phyloP scores from a whole-genome alignment of 208 protist species.

The Leishmania turanica region DNA sequence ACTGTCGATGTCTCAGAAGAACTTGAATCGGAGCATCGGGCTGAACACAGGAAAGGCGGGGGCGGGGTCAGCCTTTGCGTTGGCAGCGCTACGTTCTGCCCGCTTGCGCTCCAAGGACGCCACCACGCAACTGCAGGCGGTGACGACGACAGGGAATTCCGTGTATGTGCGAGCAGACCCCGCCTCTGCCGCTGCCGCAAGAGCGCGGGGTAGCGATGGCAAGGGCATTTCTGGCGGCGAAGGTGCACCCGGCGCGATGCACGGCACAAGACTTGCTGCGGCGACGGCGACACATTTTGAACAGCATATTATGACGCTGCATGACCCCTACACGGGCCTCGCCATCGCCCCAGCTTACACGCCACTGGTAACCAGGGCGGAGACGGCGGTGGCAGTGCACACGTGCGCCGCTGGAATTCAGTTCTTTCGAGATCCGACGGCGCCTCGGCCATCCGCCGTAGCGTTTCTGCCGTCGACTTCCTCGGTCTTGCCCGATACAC shows the following conservation, averaged over 20 bases:
- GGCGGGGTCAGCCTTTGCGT: conserved; percentile 2
- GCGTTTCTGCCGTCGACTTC: conserved; percentile 3
- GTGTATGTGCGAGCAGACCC: conserved; percentile 34
- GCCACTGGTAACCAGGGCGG: not conserved
- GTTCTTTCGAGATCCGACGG: conserved; percentile 35
- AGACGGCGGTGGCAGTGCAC: conserved; percentile 4
- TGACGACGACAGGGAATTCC: conserved; percentile 12
- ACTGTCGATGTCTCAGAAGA: conserved; percentile 21
- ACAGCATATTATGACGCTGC: not conserved
- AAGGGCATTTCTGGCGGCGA: not conserved
- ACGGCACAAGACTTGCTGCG: not conserved
- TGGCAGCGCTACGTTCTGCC: conserved; percentile 15
- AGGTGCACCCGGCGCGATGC: not conserved
- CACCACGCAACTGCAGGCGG: conserved; percentile 20
- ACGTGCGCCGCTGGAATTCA: conserved; percentile 18
- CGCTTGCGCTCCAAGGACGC: conserved; percentile 16
- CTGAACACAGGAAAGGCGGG: conserved; percentile 13
- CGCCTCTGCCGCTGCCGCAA: not conserved
- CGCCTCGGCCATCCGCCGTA: conserved; percentile 10
- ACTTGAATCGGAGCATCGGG: conserved; percentile 12
- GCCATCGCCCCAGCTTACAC: conserved; percentile 10
- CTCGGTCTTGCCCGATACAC: not conserved
- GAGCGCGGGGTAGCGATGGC: not conserved
- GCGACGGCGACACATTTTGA: no score
- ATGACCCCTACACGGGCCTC: conserved; percentile 27